A percentile compares a stretch with the other conserved stretches of the same genome.
Evolutionary conservation across 768 basidiomycete genomes (phyloP).

Genomic region (Naematelia aurantialba): DNA sequence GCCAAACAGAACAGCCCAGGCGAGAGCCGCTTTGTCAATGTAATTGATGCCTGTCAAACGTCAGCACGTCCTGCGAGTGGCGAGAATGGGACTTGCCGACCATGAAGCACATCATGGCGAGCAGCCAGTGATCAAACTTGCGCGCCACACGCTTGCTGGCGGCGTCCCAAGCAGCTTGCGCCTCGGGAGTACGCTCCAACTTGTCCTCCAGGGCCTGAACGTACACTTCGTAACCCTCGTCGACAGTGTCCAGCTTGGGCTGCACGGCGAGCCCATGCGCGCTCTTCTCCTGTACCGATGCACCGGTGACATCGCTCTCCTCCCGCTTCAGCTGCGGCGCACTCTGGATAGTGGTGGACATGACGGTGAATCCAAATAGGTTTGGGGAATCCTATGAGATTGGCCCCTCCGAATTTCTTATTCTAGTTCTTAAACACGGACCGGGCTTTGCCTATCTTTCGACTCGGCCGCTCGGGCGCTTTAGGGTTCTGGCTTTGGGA

Average conservation of each 20-base stretch:
- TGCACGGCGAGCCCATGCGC: not conserved
- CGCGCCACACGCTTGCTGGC: conserved; percentile 13
- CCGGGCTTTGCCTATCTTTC: no score
- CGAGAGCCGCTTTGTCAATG: conserved; percentile 50
- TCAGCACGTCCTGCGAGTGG: not conserved
- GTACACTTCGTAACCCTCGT: conserved; percentile 21
- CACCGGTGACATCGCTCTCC: not conserved
- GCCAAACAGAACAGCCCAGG: conserved; percentile 50
- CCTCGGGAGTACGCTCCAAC: conserved; percentile 8
- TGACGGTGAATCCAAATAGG: not conserved
- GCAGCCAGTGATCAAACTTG: conserved; percentile 7
- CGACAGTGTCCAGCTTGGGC: conserved; percentile 8
- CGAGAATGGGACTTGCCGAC: conserved; percentile 11
- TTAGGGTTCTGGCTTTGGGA: no score
- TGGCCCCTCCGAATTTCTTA: no score
- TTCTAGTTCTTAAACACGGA: no score
- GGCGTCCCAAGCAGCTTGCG: conserved; percentile 14
- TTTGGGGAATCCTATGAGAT: no score
- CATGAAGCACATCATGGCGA: conserved; percentile 21
- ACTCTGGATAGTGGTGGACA: not conserved
- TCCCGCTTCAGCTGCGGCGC: conserved; percentile 1
- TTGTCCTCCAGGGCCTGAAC: conserved; percentile 7
- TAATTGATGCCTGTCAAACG: not conserved
- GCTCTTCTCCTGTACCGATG: not conserved
- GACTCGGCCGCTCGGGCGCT: no score